Evolutionary conservation across 768 basidiomycete genomes (phyloP).

Genomic region (Filobasidium floriforme): DNA sequence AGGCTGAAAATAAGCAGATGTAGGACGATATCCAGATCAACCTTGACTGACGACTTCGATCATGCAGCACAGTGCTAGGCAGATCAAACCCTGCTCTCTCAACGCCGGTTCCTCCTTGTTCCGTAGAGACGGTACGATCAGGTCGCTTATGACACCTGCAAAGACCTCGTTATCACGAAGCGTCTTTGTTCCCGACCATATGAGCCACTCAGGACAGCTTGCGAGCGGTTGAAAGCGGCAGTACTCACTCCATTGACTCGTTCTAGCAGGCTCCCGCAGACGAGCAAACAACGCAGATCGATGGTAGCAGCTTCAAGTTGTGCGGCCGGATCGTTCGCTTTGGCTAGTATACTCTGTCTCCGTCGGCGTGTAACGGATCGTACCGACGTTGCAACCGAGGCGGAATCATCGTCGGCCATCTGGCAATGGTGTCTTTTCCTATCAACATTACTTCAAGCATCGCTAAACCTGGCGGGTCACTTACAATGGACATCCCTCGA

Average conservation of each 20-base stretch:
- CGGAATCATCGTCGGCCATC: slow-evolving; percentile 14
- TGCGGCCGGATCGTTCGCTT: slow-evolving; percentile 53
- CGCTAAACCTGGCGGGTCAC: slow-evolving; percentile 4
- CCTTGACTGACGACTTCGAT: slow-evolving; percentile 51
- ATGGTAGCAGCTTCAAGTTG: slow-evolving; percentile 55
- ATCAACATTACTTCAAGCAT: neutral
- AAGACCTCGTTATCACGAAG: slow-evolving; percentile 61
- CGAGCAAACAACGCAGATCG: slow-evolving; percentile 64
- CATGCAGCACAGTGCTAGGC: slow-evolving; percentile 74
- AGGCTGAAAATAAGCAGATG: neutral
- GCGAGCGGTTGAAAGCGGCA: too few species aligned
- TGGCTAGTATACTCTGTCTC: slow-evolving; percentile 13
- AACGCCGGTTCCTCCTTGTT: slow-evolving; percentile 69
- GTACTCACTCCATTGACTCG: slow-evolving; percentile 68
- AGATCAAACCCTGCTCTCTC: slow-evolving; percentile 70
- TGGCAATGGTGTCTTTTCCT: neutral
- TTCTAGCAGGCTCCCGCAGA: slow-evolving; percentile 78
- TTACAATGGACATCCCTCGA: slow-evolving; percentile 5
- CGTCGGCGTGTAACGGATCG: slow-evolving; percentile 31
- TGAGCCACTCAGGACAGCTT: neutral
- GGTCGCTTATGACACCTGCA: slow-evolving; percentile 62
- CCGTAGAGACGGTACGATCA: slow-evolving; percentile 84
- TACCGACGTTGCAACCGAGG: slow-evolving; percentile 14
- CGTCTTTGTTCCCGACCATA: slow-evolving; percentile 34
- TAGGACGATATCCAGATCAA: neutral